Evolutionary conservation across 495 filamentous ascomycete genomes (phyloP).

Genomic region (Lentithecium fluviatile): DNA sequence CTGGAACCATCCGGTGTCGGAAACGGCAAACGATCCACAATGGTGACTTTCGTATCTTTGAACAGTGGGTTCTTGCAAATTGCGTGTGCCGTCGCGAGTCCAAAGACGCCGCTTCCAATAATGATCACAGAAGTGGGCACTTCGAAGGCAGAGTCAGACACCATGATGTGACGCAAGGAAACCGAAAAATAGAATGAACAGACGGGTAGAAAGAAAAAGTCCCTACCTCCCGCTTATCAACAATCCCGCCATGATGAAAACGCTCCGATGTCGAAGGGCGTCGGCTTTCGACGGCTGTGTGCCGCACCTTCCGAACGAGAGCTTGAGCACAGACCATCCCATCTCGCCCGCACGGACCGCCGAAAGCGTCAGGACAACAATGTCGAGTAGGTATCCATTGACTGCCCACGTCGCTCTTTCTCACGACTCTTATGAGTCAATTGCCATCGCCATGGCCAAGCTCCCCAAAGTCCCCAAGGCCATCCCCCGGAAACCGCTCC

Average conservation of each 20-base stretch:
- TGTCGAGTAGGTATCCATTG: slow-evolving; percentile 10
- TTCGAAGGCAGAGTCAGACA: not conserved
- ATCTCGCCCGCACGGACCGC: slow-evolving; percentile 1
- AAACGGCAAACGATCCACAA: slow-evolving; percentile 58
- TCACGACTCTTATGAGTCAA: not conserved
- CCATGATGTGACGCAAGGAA: not conserved
- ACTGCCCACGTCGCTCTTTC: slow-evolving; percentile 2
- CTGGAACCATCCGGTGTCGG: slow-evolving; percentile 37
- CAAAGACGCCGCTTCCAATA: slow-evolving; percentile 65
- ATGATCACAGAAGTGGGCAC: slow-evolving; percentile 48
- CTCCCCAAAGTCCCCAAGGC: slow-evolving; percentile 18
- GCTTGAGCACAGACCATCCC: not conserved
- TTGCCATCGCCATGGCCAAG: slow-evolving; percentile 19
- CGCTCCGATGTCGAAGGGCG: slow-evolving; percentile 23
- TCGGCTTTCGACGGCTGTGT: slow-evolving; percentile 16
- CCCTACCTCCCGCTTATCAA: not conserved
- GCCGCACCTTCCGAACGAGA: not conserved
- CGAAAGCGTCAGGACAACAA: not conserved
- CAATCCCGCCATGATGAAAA: not conserved
- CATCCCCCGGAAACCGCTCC: slow-evolving; percentile 2
- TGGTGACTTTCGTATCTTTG: slow-evolving; percentile 52
- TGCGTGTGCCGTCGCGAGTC: slow-evolving; percentile 63
- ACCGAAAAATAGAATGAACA: slow-evolving; percentile 4
- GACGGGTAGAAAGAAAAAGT: not conserved
- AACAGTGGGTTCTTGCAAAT: slow-evolving; percentile 49